Evolutionary conservation across 345 rosid genomes (phyloP), one percentile per base, ranked within the genome.

Genomic region (Citrus cavaleriei): DNA sequence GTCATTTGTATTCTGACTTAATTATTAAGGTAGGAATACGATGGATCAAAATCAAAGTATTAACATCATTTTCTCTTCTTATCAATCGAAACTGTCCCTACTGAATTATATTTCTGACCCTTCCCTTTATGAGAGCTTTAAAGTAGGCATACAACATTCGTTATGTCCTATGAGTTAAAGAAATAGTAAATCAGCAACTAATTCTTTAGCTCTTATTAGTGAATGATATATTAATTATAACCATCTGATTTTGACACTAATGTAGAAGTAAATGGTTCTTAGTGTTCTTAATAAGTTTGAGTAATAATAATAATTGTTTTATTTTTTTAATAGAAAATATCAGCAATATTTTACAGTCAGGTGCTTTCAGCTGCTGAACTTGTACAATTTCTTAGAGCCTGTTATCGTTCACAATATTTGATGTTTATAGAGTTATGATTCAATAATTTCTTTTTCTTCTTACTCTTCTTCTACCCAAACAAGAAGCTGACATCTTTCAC

Each of bases 401-500:
- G 58, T 14, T n/a, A 55, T 34, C 51, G 40, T 59, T 59, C 62
- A 9, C 10, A 3, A n/a, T 58, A 5, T 12, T 42, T 65, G 66
- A 24, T 42, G 25, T 30, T 42, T 25, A 25, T 78, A n/a, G n/a
- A 70, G 25, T 7, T 60, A 13, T 57, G 49, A 46, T 72, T 58
- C 51, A 25, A 46, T 51, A 25, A 75, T 37, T 82, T 10, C 76
- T 54, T 16, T 54, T 54, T 54, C 16, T 54, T 16, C 51, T 13
- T 54, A 54, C 7, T 18, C 22, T 54, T 18, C 8, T 12, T 12
- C 51, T 54, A 18, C 58, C 22, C 2, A 82, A 77, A 82, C 92
- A 96, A 97, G 94, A 91, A 82, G 90, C 85, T 81, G 58, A 54
- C 58, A 40, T 22, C 38, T 60, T 59, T 59, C 28, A 59, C 10